Conservation (phyloP, 805 yeast genomes). For the Lipomyces yamanashiensis region DNA sequence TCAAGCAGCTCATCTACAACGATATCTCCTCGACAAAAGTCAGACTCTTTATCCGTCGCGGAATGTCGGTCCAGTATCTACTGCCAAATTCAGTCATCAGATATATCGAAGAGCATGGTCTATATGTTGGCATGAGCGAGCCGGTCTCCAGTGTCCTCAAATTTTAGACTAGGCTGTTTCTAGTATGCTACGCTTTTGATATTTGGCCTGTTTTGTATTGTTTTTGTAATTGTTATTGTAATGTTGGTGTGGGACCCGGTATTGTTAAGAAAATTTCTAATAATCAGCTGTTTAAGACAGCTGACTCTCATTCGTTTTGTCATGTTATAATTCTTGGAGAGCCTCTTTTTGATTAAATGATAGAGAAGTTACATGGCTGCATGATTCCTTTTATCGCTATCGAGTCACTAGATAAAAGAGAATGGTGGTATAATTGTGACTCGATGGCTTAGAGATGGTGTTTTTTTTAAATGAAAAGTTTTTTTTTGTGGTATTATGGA, state of each 20-base stretch:
- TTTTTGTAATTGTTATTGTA: neutral
- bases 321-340: too few species aligned
- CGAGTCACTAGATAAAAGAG: too few species aligned
- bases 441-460: too few species aligned
- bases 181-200: neutral
- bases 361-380: too few species aligned
- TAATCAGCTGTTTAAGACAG: too few species aligned
- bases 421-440: too few species aligned
- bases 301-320: too few species aligned
- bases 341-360: too few species aligned
- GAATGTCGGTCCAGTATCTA: constrained; percentile 94
- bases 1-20: constrained; percentile 93
- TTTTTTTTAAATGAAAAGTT: too few species aligned
- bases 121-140: constrained; percentile 53
- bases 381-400: too few species aligned
- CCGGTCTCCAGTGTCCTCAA: constrained; percentile 37
- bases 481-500: too few species aligned
- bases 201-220: neutral
- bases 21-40: constrained; percentile 96
- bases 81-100: constrained; percentile 93
- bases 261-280: neutral
- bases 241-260: neutral
- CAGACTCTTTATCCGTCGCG: constrained; percentile 85
- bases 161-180: constrained; percentile 13
- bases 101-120: constrained; percentile 88